Base-by-base conservation (phyloP, 2,329 filamentous ascomycete genomes). In the Coniosporium tulheliwenetii region DNA sequence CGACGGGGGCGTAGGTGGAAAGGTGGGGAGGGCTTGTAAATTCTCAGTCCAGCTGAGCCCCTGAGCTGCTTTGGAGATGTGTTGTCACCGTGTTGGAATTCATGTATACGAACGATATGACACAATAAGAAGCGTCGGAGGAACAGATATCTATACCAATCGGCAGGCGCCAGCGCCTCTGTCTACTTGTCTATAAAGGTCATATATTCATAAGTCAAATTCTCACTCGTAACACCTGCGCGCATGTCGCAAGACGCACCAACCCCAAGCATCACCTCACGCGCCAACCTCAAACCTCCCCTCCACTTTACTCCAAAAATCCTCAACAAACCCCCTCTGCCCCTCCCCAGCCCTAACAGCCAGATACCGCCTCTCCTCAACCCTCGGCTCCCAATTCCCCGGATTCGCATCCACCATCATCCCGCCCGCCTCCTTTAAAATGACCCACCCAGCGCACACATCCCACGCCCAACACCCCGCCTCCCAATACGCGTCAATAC, bases 391-490 rank as follows among this genome's bases (percentile, higher is more conserved):
- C 82, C 81, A 87, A 41, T 73, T 71, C 0, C 81, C 82, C 0
- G 80, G 77, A 55, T 87, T 86, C 4, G 77, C 81, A 53, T 79
- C 71, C 7, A 71, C 80, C 65, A 89, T 75, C 39, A 74, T 64
- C 0, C 83, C 83, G 0, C 83, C 84, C 0, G 82, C 80, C 64
- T 89, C 83, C 29, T 65, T 63, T 19, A 89, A 62, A 44, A 89
- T 79, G 43, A 79, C 76, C 83, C 82, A 87, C 0, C 78, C 83
- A 5, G 84, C 84, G 53, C 80, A 84, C 2, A 89, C 83, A 56
- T 89, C 83, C 83, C 83, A 89, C 1, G 82, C 81, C 73, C 81
- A 89, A 58, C 81, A 85, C 0, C 84, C 83, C 32, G 79, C 81
- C 61, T 89, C 83, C 83, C 83, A 89, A 56, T 85, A 89, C 15